Evolutionary conservation across 352 stramenopile species (phyloP).

Genomic region (Phytopythium aichiense): DNA sequence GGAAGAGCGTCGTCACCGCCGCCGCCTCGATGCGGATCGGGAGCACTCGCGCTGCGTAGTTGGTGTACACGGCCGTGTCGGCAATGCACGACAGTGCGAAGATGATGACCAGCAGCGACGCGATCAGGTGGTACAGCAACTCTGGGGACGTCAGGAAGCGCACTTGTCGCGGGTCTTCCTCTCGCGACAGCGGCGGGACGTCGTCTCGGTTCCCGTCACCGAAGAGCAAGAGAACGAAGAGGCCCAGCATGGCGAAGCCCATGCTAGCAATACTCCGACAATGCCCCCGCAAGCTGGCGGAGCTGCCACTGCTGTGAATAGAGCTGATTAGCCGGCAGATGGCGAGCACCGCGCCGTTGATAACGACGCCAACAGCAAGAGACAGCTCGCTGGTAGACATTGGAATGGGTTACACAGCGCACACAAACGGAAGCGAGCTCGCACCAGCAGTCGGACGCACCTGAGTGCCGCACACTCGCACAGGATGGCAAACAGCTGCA

Average conservation of each 20-base stretch:
- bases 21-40: slow-evolving; percentile 2
- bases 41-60: not conserved
- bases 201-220: not conserved
- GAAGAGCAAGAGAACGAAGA: slow-evolving; percentile 3
- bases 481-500: slow-evolving; percentile 6
- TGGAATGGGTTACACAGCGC: not conserved
- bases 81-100: slow-evolving; percentile 17
- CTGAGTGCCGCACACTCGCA: slow-evolving; percentile 5
- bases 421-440: not conserved
- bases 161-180: not conserved
- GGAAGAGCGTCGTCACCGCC: slow-evolving; percentile 4
- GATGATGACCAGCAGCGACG: slow-evolving; percentile 15
- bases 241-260: not conserved
- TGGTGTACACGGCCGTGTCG: slow-evolving; percentile 6
- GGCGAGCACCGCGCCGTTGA: slow-evolving; percentile 14
- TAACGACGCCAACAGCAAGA: slow-evolving; percentile 12
- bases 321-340: slow-evolving; percentile 13
- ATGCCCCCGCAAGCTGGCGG: not conserved
- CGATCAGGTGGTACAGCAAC: slow-evolving; percentile 11
- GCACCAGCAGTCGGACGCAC: not conserved
- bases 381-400: slow-evolving; percentile 6
- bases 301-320: slow-evolving; percentile 7
- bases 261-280: slow-evolving; percentile 5
- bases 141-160: slow-evolving; percentile 10
- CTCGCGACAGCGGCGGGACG: not conserved